These are phyloP conservation scores for Rhodotorula diobovata DNA, from an alignment of 768 basidiomycete genomes.

Conservation along the genomic window DNA sequence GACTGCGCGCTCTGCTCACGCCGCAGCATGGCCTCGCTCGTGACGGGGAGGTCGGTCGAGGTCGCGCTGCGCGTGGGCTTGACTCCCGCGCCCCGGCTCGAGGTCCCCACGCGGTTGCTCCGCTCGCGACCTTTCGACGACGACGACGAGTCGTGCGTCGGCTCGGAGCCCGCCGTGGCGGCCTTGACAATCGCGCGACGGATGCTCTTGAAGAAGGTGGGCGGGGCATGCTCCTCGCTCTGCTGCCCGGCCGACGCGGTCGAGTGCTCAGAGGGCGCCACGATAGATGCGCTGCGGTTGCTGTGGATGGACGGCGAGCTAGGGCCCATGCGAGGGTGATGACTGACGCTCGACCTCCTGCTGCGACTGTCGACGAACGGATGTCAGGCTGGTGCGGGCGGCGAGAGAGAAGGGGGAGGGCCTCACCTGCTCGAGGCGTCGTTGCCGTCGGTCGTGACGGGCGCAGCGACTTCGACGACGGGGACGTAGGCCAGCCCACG, in stretches of 20 bases:
- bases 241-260: not conserved
- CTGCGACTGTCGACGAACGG: not conserved
- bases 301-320: not conserved
- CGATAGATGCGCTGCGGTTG: not conserved
- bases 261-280: not conserved
- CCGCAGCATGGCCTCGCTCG: conserved; percentile 1
- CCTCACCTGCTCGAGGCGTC: not conserved
- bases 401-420: not conserved
- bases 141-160: conserved; percentile 14
- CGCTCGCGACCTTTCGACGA: not conserved
- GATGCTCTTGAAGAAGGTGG: conserved; percentile 25
- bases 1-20: not conserved
- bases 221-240: not conserved
- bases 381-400: not conserved
- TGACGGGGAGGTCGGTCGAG: conserved; percentile 18
- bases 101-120: conserved; percentile 23
- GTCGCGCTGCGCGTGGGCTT: conserved; percentile 27
- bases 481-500: conserved; percentile 23
- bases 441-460: not conserved
- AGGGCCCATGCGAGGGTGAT: conserved; percentile 9
- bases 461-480: not conserved
- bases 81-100: conserved; percentile 30
- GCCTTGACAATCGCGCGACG: conserved; percentile 21
- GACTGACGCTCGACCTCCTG: not conserved
- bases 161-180: conserved; percentile 12